Evolutionary conservation across 805 yeast genomes (phyloP), one percentile per base, ranked within the genome.

Genomic region (Blastobotrys muscicola): DNA sequence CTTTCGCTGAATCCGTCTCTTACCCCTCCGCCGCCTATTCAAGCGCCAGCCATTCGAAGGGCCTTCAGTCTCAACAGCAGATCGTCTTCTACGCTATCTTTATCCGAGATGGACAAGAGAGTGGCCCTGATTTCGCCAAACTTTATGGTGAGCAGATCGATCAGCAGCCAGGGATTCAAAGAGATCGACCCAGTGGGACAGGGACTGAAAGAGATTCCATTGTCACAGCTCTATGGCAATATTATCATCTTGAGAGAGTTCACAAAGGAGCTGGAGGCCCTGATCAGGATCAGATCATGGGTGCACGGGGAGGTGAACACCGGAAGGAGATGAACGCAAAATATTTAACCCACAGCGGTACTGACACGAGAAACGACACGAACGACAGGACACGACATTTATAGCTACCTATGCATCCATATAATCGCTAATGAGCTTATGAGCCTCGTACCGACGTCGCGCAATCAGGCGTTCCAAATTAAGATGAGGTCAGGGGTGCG

Each of bases 191-290:
- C 26, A 13, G 29, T 10, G 37, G 12, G 20, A 23, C 37, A 34
- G 8, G 11, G n/a, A 14, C 29, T 5, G n/a, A 23, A 14, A n/a
- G 26, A 14, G 16, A 10, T 11, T 8, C 29, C 38, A 13, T 9
- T 51, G 9, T 44, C 45, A 3, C 58, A 53, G 39, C 43, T 57
- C 29, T 48, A 49, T 36, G 56, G 53, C 33, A 57, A 57, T 39
- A 48, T 52, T 23, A 39, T 51, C 10, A 47, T 58, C 8, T 47
- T 46, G 26, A 50, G 50, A 8, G 62, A 57, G 39, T 56, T 58
- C 33, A 44, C 53, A 5, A 54, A 57, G 42, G 59, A 58, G 39
- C 13, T 57, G 6, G 46, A 52, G n/a, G 58, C 62, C 4, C 29
- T 58, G 33, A 40, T 55, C 13, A 54, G 52, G 29, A 53, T 50